Evolutionary conservation across 2,329 filamentous ascomycete genomes (phyloP).

Genomic region (Verticillium alfalfae): DNA sequence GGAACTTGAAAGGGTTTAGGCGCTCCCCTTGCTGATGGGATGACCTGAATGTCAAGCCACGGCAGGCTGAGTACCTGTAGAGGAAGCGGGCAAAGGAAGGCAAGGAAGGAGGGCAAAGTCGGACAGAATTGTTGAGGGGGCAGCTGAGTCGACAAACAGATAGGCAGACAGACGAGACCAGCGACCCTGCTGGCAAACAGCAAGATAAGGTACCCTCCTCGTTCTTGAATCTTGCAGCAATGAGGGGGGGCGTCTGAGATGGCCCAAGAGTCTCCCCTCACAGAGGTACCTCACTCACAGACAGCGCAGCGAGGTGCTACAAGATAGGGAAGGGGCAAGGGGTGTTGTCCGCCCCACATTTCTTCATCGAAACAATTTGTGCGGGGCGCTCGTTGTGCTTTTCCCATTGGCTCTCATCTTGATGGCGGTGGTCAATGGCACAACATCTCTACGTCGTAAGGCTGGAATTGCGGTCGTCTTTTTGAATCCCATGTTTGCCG

Average conservation of each 20-base stretch:
- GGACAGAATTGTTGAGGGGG: not conserved
- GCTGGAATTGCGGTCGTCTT: not conserved
- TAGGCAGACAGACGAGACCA: not conserved
- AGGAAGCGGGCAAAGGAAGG: not conserved
- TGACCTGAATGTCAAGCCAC: not conserved
- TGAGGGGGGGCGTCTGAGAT: too few species aligned
- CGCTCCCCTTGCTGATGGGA: not conserved
- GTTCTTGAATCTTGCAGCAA: too few species aligned
- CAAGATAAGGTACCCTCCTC: not conserved
- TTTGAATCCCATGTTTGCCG: too few species aligned
- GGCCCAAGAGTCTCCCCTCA: too few species aligned
- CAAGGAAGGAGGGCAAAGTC: not conserved
- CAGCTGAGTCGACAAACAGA: not conserved
- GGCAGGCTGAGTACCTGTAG: not conserved
- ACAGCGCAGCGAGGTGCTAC: not conserved
- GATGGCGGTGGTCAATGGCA: not conserved
- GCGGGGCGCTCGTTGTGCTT: not conserved
- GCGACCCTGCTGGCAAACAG: not conserved
- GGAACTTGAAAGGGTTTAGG: too few species aligned
- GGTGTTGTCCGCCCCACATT: not conserved
- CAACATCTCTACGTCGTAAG: not conserved
- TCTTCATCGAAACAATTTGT: not conserved
- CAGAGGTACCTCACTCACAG: not conserved
- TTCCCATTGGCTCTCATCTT: not conserved
- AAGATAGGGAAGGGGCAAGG: not conserved